Percentiles rank a stretch among this genome's conserved stretches.
Evolutionary conservation across 164 flowering plant genomes (phyloP).

Genomic region (Stephania japonica): DNA sequence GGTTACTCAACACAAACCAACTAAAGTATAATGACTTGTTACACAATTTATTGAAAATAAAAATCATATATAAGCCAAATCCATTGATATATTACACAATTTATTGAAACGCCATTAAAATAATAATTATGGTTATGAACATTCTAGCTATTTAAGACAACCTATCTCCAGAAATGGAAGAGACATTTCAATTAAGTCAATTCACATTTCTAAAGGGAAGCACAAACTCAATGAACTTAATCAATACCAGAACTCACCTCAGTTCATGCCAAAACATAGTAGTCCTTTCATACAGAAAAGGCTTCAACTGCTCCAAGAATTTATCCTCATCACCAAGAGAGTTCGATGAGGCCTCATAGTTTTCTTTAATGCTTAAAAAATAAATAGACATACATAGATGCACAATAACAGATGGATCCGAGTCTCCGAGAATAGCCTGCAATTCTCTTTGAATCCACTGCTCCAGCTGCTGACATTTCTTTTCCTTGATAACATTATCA

Average conservation of each 20-base stretch:
- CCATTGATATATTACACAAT: too few species aligned
- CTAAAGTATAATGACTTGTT: too few species aligned
- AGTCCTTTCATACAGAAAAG: slow-evolving; percentile 44
- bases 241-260: slow-evolving; percentile 27
- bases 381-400: slow-evolving; percentile 56
- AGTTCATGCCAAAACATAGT: slow-evolving; percentile 78
- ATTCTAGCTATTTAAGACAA: too few species aligned
- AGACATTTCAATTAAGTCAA: neutral
- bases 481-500: slow-evolving; percentile 22
- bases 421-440: slow-evolving; percentile 61
- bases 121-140: too few species aligned
- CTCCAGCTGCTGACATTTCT: slow-evolving; percentile 39
- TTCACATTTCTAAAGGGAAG: neutral
- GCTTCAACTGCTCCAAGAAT: slow-evolving; percentile 38
- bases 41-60: too few species aligned
- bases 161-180: neutral
- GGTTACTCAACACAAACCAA: too few species aligned
- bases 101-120: too few species aligned
- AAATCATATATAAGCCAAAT: too few species aligned
- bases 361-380: slow-evolving; percentile 31
- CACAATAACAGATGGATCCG: slow-evolving; percentile 63
- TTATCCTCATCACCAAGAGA: slow-evolving; percentile 16
- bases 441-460: slow-evolving; percentile 83
- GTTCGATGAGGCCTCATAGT: slow-evolving; percentile 13
- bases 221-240: neutral